Evolutionary conservation across 2,329 filamentous ascomycete species (phyloP), one percentile per base, ranked within the genome.

Genomic region (Neodidymelliopsis sp.): DNA sequence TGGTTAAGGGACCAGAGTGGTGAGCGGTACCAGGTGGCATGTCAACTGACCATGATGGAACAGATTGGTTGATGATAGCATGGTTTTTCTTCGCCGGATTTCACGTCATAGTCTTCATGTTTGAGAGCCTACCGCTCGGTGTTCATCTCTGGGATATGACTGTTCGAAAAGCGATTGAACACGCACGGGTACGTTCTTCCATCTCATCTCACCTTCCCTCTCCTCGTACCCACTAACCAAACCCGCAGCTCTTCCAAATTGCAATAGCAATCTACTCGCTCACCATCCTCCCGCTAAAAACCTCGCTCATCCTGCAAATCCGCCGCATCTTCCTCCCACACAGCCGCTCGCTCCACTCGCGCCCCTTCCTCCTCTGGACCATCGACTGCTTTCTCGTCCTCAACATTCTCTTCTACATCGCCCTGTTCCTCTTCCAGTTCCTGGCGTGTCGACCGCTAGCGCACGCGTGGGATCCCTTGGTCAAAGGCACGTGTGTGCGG

Each of bases 221-320:
- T 37, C 28, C 12, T 22, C 2, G 10, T n/a, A 23, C 31, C 10
- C 20, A 25, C 22, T 33, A 29, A 35, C 7, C 20, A 29, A 4
- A 38, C 15, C n/a, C 18, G 12, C 25, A 57, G 54, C 31, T 54
- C 27, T 60, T 56, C 30, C 47, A 59, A 19, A 40, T 52, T 20
- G 40, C 50, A 8, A 29, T 48, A 16, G 44, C 47, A 4, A n/a
- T 59, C 12, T 62, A 62, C 35, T 18, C 34, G 2, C 15, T 56
- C 22, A 48, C 52, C 13, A 41, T 55, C 27, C 37, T 57, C 2
- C 53, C 55, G 2, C 50, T 62, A 12, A 64, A 64, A 45, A 35
- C 57, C 18, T 38, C 54, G 23, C 47, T 64, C 30, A 49, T 61
- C 28, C 43, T 64, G 7, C 57, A 62, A 31, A 57, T 56, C 20